Evolutionary conservation across 2,329 filamentous ascomycete genomes (phyloP).

Genomic region (Fusarium sulawesiense): DNA sequence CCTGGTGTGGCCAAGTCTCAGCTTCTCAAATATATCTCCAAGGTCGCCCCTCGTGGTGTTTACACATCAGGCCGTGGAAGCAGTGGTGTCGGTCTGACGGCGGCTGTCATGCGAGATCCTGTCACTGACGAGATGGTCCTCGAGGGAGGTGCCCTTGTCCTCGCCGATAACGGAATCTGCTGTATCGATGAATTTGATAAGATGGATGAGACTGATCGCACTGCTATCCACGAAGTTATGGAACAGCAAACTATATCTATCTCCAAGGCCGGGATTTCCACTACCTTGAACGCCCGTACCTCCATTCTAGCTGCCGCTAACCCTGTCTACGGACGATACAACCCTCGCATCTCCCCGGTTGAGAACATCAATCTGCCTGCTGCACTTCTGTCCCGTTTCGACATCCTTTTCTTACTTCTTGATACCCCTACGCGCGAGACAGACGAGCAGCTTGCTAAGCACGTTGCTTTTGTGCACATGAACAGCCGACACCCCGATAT

Average conservation of each 20-base stretch:
- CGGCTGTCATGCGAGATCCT: constrained; percentile 85
- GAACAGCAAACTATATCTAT: constrained; percentile 89
- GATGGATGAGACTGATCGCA: constrained; percentile 86
- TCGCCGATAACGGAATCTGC: constrained; percentile 87
- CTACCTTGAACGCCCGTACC: constrained; percentile 92
- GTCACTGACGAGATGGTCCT: constrained; percentile 88
- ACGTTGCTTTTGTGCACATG: constrained; percentile 98
- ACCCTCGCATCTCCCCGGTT: constrained; percentile 94
- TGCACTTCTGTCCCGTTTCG: constrained; percentile 94
- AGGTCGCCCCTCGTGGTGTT: constrained; percentile 92
- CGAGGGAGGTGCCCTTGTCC: constrained; percentile 81
- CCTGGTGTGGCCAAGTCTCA: constrained; percentile 99
- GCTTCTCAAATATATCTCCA: constrained; percentile 96
- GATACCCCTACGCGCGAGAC: constrained; percentile 91
- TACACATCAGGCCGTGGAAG: constrained; percentile 85
- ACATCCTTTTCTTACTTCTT: constrained; percentile 95
- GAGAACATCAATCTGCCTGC: constrained; percentile 99
- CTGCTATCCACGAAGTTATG: constrained; percentile 89
- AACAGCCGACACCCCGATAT: constrained; percentile 90
- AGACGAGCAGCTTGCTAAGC: constrained; percentile 92
- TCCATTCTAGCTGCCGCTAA: constrained; percentile 97
- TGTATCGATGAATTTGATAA: constrained; percentile 91
- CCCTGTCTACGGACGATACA: constrained; percentile 97
- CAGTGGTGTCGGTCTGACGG: constrained; percentile 84
- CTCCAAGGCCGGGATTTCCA: constrained; percentile 77